These are phyloP conservation scores for Symbiodinium natans DNA, from an alignment of 73 alveolate genomes.

Conservation along the genomic window DNA sequence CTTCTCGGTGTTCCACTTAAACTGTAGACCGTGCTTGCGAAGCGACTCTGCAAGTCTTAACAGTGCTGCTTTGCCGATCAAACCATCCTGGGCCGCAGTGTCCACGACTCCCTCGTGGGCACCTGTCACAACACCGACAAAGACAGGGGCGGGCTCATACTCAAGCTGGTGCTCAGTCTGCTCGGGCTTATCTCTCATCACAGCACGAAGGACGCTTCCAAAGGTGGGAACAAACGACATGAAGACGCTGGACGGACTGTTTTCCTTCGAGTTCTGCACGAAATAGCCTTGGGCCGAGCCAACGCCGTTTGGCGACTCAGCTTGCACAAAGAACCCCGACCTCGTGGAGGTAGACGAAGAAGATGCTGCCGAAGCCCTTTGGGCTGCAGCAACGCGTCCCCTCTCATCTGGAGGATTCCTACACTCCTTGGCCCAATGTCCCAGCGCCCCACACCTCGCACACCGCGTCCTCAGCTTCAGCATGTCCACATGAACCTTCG, in stretches of 20 bases:
- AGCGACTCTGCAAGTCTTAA: neutral
- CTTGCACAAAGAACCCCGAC: neutral
- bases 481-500: neutral
- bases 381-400: neutral
- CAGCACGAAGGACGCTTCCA: neutral
- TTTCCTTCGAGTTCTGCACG: no score
- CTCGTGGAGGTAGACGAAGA: neutral
- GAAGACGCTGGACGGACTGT: neutral
- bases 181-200: neutral
- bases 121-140: neutral
- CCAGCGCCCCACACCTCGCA: neutral
- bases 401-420: neutral
- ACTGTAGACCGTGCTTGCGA: neutral
- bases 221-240: neutral
- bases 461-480: neutral
- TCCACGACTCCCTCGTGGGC: neutral
- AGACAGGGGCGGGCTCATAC: neutral
- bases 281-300: neutral
- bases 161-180: neutral
- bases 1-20: neutral
- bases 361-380: neutral
- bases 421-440: neutral
- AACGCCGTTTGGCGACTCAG: neutral
- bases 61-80: neutral
- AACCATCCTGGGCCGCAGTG: conserved; percentile 44